Percentiles rank a stretch among this genome's conserved stretches.
These are phyloP conservation scores for Gonapodya sp. DNA, from an alignment of 192 early-diverging fungal species.

Conservation along the genomic window DNA sequence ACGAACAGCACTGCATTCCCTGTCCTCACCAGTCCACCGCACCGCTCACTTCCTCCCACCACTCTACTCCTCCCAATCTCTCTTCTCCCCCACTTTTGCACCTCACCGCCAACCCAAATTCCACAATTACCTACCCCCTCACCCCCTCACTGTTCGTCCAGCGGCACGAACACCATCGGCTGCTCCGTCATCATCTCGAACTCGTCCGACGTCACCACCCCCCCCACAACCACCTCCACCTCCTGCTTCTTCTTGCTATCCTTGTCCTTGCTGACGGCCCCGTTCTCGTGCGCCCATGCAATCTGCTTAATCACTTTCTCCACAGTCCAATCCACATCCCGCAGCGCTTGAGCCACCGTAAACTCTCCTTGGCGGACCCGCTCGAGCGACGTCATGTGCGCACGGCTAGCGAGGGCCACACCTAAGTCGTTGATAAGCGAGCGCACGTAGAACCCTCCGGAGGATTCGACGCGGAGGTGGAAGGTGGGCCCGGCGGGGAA, in stretches of 20 bases:
- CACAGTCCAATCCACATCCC: neutral
- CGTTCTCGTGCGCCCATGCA: neutral
- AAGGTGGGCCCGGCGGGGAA: constrained; percentile 10
- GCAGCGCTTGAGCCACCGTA: constrained; percentile 7
- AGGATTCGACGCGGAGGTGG: constrained; percentile 9
- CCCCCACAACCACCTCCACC: neutral
- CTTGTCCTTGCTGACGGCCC: neutral
- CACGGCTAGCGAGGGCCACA: constrained; percentile 8
- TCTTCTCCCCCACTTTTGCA: neutral
- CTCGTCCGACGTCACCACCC: neutral
- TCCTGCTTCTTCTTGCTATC: neutral
- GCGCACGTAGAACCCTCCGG: constrained; percentile 14
- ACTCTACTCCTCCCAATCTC: too few relatives aligned
- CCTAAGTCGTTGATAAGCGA: constrained; percentile 16
- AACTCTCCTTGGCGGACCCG: constrained; percentile 10
- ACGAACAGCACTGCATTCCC: too few relatives aligned
- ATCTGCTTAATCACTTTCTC: neutral
- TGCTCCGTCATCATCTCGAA: neutral
- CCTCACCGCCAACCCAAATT: too few relatives aligned
- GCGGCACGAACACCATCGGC: too few relatives aligned
- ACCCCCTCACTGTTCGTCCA: too few relatives aligned
- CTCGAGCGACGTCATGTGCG: constrained; percentile 10
- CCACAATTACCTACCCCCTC: too few relatives aligned
- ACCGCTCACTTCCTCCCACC: too few relatives aligned
- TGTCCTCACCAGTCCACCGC: neutral